Percentiles rank a stretch among this genome's conserved stretches.
Evolutionary conservation across 2,329 filamentous ascomycete genomes (phyloP).

Genomic region (Falciphora oryzae): DNA sequence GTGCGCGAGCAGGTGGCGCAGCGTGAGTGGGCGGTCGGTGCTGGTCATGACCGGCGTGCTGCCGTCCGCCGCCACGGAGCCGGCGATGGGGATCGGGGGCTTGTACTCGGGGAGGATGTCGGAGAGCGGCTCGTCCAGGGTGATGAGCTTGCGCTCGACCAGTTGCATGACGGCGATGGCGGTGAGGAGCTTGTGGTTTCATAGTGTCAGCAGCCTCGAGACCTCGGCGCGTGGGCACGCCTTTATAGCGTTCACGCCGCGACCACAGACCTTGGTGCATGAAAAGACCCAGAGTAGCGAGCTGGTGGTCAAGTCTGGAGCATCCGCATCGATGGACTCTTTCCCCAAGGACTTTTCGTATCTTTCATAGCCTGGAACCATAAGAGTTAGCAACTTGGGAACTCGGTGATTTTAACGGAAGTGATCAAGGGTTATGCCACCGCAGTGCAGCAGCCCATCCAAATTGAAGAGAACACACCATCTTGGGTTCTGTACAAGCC

Average conservation of each 20-base stretch:
- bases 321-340: conserved; percentile 5
- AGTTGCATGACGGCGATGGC: conserved; percentile 10
- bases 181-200: neutral
- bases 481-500: conserved; percentile 5
- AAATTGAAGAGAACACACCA: neutral
- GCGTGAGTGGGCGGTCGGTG: conserved; percentile 15
- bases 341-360: conserved; percentile 6
- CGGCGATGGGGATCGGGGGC: conserved; percentile 6
- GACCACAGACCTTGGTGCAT: conserved; percentile 7
- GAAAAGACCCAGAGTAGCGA: conserved; percentile 8
- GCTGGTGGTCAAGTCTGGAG: conserved; percentile 6
- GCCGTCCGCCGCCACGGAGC: neutral
- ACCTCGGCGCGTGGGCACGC: neutral
- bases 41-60: neutral
- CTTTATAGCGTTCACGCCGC: neutral
- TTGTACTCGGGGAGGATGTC: conserved; percentile 8
- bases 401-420: neutral
- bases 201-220: neutral
- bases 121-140: conserved; percentile 10
- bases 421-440: no score
- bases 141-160: conserved; percentile 8
- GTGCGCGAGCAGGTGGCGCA: conserved; percentile 16
- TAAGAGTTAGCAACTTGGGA: neutral
- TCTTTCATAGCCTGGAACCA: neutral
- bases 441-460: neutral